Evolutionary conservation across 768 basidiomycete genomes (phyloP).

Genomic region (Leccinellum rugosiceps): DNA sequence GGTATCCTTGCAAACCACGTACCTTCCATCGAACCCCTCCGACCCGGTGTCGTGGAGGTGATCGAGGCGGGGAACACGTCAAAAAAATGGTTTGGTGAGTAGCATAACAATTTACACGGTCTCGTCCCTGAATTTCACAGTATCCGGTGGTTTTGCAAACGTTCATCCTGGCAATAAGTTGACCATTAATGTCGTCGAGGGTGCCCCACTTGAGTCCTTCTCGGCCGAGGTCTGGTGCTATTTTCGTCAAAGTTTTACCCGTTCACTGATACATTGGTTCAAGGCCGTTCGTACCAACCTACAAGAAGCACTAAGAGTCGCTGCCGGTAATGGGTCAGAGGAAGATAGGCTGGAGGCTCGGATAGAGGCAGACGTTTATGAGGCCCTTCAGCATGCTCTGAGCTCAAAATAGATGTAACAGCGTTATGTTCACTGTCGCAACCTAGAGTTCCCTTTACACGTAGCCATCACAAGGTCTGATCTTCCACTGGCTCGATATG

Average conservation of each 20-base stretch:
- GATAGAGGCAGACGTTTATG: conserved; percentile 95
- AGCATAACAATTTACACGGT: background rate
- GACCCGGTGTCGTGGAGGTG: conserved; percentile 93
- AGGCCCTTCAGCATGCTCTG: conserved; percentile 88
- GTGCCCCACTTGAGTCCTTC: conserved; percentile 87
- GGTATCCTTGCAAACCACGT: conserved; percentile 99
- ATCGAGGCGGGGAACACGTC: conserved; percentile 72
- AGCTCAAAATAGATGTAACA: conserved; percentile 38
- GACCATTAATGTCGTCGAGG: conserved; percentile 97
- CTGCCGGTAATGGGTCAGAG: conserved; percentile 81
- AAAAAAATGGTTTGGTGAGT: conserved; percentile 98
- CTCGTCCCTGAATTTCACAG: conserved; percentile 40
- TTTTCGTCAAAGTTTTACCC: background rate
- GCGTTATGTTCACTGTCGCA: background rate
- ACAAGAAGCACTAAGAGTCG: conserved; percentile 81
- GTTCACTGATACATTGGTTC: conserved; percentile 8
- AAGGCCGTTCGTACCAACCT: conserved; percentile 90
- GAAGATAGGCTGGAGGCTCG: conserved; percentile 91
- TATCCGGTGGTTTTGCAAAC: conserved; percentile 95
- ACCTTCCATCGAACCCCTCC: conserved; percentile 92
- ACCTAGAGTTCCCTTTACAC: conserved; percentile 13
- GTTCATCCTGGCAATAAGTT: conserved; percentile 96
- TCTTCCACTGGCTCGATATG: background rate
- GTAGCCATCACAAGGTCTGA: background rate
- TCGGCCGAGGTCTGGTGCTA: conserved; percentile 70